Evolutionary conservation across 2,329 filamentous ascomycete genomes (phyloP).

Genomic region (Clarireedia paspali): DNA sequence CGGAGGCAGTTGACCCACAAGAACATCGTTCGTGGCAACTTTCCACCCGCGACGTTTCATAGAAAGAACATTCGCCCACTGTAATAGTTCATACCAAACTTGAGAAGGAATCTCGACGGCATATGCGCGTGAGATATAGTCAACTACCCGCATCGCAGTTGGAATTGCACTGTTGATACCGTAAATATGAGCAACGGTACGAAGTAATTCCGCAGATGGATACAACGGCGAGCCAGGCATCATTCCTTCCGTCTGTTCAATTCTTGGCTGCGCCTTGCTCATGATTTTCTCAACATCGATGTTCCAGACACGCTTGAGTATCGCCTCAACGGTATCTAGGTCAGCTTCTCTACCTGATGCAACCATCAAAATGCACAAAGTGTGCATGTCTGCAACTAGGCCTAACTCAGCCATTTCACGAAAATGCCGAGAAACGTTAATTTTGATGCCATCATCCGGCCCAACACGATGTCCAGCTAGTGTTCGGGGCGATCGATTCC

Average conservation of each 20-base stretch:
- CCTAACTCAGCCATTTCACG: constrained; percentile 39
- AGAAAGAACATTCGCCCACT: constrained; percentile 56
- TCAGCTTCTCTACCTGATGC: constrained; percentile 46
- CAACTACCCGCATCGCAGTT: constrained; percentile 50
- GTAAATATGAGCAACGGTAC: constrained; percentile 60
- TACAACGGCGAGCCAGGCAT: constrained; percentile 43
- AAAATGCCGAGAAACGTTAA: constrained; percentile 31
- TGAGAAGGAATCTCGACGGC: constrained; percentile 45
- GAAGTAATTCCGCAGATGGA: constrained; percentile 52
- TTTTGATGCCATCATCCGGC: constrained; percentile 13
- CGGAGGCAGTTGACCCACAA: constrained; percentile 15
- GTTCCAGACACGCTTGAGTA: constrained; percentile 46
- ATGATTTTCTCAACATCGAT: constrained; percentile 27
- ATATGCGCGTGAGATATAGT: constrained; percentile 55
- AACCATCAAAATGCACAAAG: constrained; percentile 44
- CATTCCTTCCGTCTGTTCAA: constrained; percentile 27
- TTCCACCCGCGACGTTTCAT: constrained; percentile 13
- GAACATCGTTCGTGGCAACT: not conserved
- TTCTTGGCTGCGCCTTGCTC: constrained; percentile 10
- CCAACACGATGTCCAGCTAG: constrained; percentile 22
- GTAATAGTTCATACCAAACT: constrained; percentile 60
- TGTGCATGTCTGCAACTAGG: constrained; percentile 40
- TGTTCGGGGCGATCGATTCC: constrained; percentile 11
- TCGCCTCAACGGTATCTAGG: constrained; percentile 35
- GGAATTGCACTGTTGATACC: constrained; percentile 57